Base-by-base conservation (phyloP, 495 filamentous ascomycete genomes). In the Jackrogersella minutella region DNA sequence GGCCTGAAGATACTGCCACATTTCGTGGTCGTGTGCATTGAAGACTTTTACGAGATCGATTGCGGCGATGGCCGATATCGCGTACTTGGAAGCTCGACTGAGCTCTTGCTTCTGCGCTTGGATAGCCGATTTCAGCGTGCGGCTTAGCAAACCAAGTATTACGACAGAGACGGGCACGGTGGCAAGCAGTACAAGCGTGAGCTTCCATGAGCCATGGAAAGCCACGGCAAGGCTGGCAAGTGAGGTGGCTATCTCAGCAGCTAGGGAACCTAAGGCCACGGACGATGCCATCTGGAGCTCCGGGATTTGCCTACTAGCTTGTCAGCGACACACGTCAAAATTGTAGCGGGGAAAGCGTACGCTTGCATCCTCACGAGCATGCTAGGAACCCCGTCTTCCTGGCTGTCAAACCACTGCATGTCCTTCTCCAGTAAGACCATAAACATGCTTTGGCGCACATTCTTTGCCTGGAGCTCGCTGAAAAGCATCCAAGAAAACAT, bases 11-110 rank as follows among this genome's bases (percentile, higher is more conserved):
- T 93, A 97, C 62, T 86, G 86, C 69, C 81, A 82, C 1, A 83
- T 75, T 72, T 96, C 94, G 14, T 87, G 80, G 13, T 84, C 81
- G 66, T 92, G 84, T 1, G 88, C 92, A 72, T 97, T 96, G 78
- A 90, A 91, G 31, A 84, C 89, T 74, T 97, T 98, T 68, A 98
- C 92, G 0, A 91, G 87, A 58, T 96, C 93, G 43, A 99, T 94
- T 3, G 85, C 85, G 0, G 82, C 78, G 10, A 93, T 84, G 0
- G 92, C 86, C 21, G 84, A 89, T 26, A 85, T 89, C 10, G 87
- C 86, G 30, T 86, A 79, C 73, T 93, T 93, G 0, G 93, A 88
- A 0, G 93, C 92, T 55, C 81, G 72, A 3, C 83, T 82, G 0
- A 97, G 85, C 63, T 91, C 85, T 0, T 72, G 70, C 64, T 89